Conservation (phyloP, 192 early-diverging fungal species). For the Coemansia sp. region DNA sequence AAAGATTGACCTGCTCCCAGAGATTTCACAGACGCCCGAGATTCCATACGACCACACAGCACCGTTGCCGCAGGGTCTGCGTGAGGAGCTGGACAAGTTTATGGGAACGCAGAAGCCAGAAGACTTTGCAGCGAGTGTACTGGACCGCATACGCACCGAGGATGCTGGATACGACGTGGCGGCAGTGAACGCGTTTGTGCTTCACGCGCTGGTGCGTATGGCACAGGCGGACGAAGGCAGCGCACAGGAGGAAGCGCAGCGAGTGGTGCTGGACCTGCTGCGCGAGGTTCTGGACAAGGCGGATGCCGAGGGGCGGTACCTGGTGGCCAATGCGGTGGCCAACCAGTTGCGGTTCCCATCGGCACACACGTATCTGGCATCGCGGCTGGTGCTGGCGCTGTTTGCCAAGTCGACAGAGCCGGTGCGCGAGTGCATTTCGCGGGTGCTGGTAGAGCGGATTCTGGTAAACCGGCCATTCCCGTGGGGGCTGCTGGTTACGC, state of each 20-base stretch:
- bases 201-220: conserved; percentile 81
- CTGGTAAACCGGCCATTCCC: conserved; percentile 97
- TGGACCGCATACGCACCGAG: conserved; percentile 6
- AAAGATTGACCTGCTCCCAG: conserved; percentile 86
- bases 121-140: conserved; percentile 21
- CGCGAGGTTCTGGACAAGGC: conserved; percentile 71
- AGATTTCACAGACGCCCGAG: conserved; percentile 79
- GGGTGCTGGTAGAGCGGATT: conserved; percentile 90
- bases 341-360: conserved; percentile 98
- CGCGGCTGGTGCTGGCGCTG: conserved; percentile 79
- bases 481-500: conserved; percentile 95
- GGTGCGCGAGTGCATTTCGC: conserved; percentile 92
- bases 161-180: conserved; percentile 67
- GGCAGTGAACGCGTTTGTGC: conserved; percentile 81
- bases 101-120: conserved; percentile 57
- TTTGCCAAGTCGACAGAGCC: conserved; percentile 70
- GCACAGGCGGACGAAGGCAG: conserved; percentile 54
- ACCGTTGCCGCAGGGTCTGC: conserved; percentile 62
- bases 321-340: conserved; percentile 86
- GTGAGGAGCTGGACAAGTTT: conserved; percentile 71
- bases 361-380: conserved; percentile 94
- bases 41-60: conserved; percentile 84
- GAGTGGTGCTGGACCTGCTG: conserved; percentile 80
- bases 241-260: conserved; percentile 35
- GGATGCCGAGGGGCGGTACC: conserved; percentile 68